A percentile compares a stretch with the other conserved stretches of the same genome.
These are phyloP conservation scores for peach (Prunus persica) DNA, from an alignment of 306 rosid genomes.

Conservation along the genomic window DNA sequence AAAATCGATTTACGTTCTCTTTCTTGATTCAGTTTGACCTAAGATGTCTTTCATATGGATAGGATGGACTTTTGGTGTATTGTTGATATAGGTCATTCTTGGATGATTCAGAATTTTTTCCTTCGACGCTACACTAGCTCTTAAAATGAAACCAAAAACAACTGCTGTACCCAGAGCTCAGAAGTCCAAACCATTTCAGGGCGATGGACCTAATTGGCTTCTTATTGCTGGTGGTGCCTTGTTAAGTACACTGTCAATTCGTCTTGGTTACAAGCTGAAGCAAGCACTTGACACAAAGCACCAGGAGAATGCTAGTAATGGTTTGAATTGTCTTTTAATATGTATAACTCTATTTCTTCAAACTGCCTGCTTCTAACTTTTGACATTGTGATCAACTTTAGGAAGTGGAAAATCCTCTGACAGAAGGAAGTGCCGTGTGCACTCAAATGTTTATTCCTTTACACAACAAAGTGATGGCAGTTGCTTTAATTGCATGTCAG, in stretches of 20 bases:
- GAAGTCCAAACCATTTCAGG: constrained; percentile 41
- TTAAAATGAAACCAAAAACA: constrained; percentile 65
- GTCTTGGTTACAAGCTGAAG: constrained; percentile 85
- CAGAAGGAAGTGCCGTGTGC: constrained; percentile 54
- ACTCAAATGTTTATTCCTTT: constrained; percentile 56
- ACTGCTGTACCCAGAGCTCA: constrained; percentile 55
- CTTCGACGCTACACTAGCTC: constrained; percentile 23
- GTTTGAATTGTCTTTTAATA: constrained; percentile 26
- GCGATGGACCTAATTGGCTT: constrained; percentile 77
- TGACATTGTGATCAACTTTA: constrained; percentile 27
- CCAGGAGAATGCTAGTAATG: constrained; percentile 42
- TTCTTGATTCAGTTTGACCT: constrained; percentile 8
- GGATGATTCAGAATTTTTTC: constrained; percentile 36
- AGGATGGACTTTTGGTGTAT: not conserved
- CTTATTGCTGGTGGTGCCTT: constrained; percentile 91
- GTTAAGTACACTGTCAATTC: constrained; percentile 75
- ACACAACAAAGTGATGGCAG: constrained; percentile 56
- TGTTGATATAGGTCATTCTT: constrained; percentile 35
- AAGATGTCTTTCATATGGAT: constrained; percentile 8
- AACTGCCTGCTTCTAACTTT: constrained; percentile 24
- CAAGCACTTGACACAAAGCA: constrained; percentile 73
- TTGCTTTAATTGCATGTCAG: constrained; percentile 68
- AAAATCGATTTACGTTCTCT: not conserved
- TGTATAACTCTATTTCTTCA: not conserved
- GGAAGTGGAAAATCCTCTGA: constrained; percentile 57